A percentile compares a stretch with the other conserved stretches of the same genome.
These are phyloP conservation scores for Hericium rajendrae DNA, from an alignment of 768 basidiomycete species.

Conservation along the genomic window DNA sequence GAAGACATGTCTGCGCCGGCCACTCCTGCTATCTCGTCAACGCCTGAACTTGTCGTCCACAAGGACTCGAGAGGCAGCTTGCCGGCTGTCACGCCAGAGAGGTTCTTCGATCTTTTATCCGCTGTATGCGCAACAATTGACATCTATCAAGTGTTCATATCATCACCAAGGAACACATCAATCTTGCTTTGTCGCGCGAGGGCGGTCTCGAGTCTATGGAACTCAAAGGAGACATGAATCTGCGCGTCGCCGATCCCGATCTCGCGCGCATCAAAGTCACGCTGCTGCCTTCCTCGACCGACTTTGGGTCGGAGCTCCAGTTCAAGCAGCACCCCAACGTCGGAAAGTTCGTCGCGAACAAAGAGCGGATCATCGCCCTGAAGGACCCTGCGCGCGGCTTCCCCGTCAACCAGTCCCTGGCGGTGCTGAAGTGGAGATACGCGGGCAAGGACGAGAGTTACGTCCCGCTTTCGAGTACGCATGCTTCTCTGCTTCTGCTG, in stretches of 20 bases:
- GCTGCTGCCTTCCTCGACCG: slow-evolving; percentile 45
- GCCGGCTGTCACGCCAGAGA: slow-evolving; percentile 67
- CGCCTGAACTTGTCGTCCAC: slow-evolving; percentile 33
- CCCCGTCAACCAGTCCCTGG: slow-evolving; percentile 79
- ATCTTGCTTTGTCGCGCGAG: slow-evolving; percentile 75
- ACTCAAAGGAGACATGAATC: slow-evolving; percentile 90
- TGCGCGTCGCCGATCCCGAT: slow-evolving; percentile 73
- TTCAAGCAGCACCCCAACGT: slow-evolving; percentile 98
- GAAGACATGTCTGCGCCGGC: slow-evolving; percentile 43
- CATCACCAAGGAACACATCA: slow-evolving; percentile 73
- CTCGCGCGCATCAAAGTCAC: slow-evolving; percentile 61
- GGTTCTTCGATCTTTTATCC: slow-evolving; percentile 31
- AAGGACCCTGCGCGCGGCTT: slow-evolving; percentile 79
- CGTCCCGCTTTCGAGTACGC: slow-evolving; percentile 84
- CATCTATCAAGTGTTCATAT: slow-evolving; percentile 62
- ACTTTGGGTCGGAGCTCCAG: slow-evolving; percentile 65
- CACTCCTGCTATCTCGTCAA: slow-evolving; percentile 39
- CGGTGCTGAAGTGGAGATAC: slow-evolving; percentile 91
- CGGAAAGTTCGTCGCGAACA: slow-evolving; percentile 67
- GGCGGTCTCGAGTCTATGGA: slow-evolving; percentile 88
- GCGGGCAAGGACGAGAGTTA: slow-evolving; percentile 84
- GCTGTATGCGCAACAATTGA: neutral
- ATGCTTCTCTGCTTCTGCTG: neutral
- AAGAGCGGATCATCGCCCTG: slow-evolving; percentile 62
- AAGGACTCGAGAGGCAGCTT: slow-evolving; percentile 53